A percentile compares a stretch with the other conserved stretches of the same genome.
Evolutionary conservation across 805 yeast species (phyloP).

Genomic region (Saccharomyces paradoxus): DNA sequence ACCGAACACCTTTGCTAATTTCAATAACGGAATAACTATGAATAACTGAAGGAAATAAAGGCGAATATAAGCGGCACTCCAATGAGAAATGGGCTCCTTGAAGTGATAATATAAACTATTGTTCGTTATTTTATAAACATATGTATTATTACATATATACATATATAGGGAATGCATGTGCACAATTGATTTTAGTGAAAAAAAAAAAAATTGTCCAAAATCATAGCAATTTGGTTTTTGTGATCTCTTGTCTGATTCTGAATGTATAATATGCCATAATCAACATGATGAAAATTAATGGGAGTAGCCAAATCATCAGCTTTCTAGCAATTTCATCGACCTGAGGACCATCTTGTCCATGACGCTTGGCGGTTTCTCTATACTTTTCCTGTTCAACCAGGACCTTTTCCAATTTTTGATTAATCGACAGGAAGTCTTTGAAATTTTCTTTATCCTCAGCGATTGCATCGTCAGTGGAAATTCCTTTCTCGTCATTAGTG

Average conservation of each 20-base stretch:
- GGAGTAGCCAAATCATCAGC: constrained; percentile 25
- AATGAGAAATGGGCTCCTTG: not conserved
- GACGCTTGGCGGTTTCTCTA: constrained; percentile 20
- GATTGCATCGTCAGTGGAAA: not conserved
- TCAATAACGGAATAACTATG: not conserved
- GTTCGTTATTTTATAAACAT: not conserved
- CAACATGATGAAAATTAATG: constrained; percentile 23
- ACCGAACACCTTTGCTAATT: not conserved
- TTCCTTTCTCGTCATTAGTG: constrained; percentile 1
- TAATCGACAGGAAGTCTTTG: constrained; percentile 22
- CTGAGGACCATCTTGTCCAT: constrained; percentile 13
- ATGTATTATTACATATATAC: not conserved
- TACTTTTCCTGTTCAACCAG: constrained; percentile 26
- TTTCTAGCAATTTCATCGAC: constrained; percentile 27
- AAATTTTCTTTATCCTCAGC: constrained; percentile 11
- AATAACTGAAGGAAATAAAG: not conserved
- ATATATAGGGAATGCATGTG: not conserved
- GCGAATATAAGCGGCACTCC: not conserved
- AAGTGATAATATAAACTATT: not conserved
- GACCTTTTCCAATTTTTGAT: constrained; percentile 25
- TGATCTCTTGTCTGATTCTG: constrained; percentile 29
- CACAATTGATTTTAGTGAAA: not conserved
- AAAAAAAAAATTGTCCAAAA: not conserved
- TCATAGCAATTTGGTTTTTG: constrained; percentile 28
- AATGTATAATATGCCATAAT: constrained; percentile 31